Base-by-base conservation (phyloP, 352 stramenopile species). In the Phytophthora hybrid region DNA sequence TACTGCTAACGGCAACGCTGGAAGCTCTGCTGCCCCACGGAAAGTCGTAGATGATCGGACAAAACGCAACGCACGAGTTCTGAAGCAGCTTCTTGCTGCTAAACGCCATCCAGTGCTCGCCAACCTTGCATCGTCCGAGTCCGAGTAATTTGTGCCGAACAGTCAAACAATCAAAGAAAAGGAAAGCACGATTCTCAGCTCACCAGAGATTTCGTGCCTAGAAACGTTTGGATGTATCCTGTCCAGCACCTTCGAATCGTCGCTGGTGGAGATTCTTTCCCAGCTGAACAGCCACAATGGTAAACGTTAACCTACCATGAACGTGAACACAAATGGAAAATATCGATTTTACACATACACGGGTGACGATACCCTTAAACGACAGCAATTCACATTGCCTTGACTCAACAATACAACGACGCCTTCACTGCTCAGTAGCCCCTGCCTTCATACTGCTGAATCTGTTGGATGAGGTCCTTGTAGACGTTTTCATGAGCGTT, bases 41-140 rank as follows among this genome's bases (percentile, higher is more conserved):
- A 73, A 62, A 62, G 54, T 86, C 3, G 58, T 88, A 1, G 70
- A 72, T 51, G 76, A 66, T 51, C 54, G 71, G 1, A 31, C 59
- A 5, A 58, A 73, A 21, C 84, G 84, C 44, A 84, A 83, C 58
- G 81, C 73, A 11, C 13, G 26, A 18, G 75, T 77, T 9, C 64
- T 90, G 8, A 77, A 82, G 5, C 59, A 83, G 4, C n/a, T 91
- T 10, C 65, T 91, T 4, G 76, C 84, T 46, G 68, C 71, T 5
- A 91, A 85, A 57, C 67, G 71, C 5, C 81, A 86, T 44, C 55
- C 79, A n/a, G 63, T 81, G 26, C 37, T 89, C 5, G 26, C 70
- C 10, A 70, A 31, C 26, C 49, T 80, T 46, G 65, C 18, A 41
- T 46, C 39, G 39, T 46, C 29, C 29, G 29, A 31, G 29, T 31